Conservation (phyloP, 1,284 basidiomycete species). For the Phenoliferia sp. region DNA sequence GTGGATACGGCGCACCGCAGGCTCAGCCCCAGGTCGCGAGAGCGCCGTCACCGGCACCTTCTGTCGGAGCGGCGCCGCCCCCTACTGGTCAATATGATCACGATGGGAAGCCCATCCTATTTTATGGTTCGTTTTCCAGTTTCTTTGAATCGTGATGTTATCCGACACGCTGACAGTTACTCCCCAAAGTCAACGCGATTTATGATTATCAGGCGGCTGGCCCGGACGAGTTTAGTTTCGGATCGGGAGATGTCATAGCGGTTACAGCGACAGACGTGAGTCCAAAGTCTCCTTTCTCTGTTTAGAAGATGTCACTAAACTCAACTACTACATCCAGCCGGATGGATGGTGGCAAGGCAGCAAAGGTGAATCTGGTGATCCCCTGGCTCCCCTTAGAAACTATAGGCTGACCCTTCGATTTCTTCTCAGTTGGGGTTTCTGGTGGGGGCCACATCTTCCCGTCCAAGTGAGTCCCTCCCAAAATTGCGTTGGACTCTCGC, state of each 20-base stretch:
- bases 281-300: too few species aligned
- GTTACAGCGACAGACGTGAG: slow-evolving; percentile 32
- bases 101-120: slow-evolving; percentile 68
- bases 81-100: slow-evolving; percentile 69
- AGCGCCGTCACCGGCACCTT: slow-evolving; percentile 23
- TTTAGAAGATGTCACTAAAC: not conserved
- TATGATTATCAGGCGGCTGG: slow-evolving; percentile 86
- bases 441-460: slow-evolving; percentile 25
- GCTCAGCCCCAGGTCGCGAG: slow-evolving; percentile 20
- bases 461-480: slow-evolving; percentile 19
- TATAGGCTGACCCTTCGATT: not conserved
- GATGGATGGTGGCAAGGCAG: slow-evolving; percentile 32
- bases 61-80: slow-evolving; percentile 40
- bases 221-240: slow-evolving; percentile 59
- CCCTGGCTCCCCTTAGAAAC: not conserved
- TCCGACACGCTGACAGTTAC: not conserved
- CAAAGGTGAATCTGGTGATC: not conserved
- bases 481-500: not conserved
- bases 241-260: slow-evolving; percentile 35
- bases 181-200: slow-evolving; percentile 70
- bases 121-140: slow-evolving; percentile 59
- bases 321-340: slow-evolving; percentile 4
- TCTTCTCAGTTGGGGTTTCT: slow-evolving; percentile 11
- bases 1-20: slow-evolving; percentile 30
- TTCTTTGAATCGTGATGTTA: not conserved